Base-by-base conservation (phyloP, 768 basidiomycete species). In the Austroboletus eburneus region DNA sequence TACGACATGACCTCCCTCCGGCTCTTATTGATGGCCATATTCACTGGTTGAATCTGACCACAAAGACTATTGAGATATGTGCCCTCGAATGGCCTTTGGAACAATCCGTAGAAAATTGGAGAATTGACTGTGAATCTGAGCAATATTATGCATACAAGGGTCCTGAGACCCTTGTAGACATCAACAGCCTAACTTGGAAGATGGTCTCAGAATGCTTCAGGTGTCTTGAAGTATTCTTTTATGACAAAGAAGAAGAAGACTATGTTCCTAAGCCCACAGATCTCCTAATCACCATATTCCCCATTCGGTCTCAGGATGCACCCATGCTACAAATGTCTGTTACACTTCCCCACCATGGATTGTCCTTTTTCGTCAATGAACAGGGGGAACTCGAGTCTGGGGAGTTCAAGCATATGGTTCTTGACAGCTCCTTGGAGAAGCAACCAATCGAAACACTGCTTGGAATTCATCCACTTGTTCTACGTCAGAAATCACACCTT, bases 361-460 rank as follows among this genome's bases (percentile, higher is more conserved):
- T 77, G 13, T 56, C 64, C 3, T 77, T 77, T 40, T 64, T 67
- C 34, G 32, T 70, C 18, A 64, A 65, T 20, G 14, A 23, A 0
- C 5, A 30, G 2, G 48, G 51, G 20, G 48, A 58, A 10, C 52
- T 77, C 7, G 66, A 75, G 47, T 74, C 68, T 22, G 46, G 41
- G 9, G 72, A 72, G 36, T 58, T 72, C 30, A 32, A 32, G 30
- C 4, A 32, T 13, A 73, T 72, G 62, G 54, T 70, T 16, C 55
- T 74, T 9, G 71, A 74, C 32, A 76, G 77, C n/a, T n/a, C n/a
- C n/a, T n/a, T n/a, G n/a, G 9, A 42, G 5, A 34, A 59, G 27
- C 76, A 76, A 46, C 69, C 59, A 0, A 51, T 58, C 9, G 72
- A 70, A 1, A 66, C 73, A 2, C 57, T 78, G 53, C 58, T 72